These are phyloP conservation scores for Akanthomyces dipterigenus DNA, from an alignment of 2,329 filamentous ascomycete genomes.

Conservation along the genomic window DNA sequence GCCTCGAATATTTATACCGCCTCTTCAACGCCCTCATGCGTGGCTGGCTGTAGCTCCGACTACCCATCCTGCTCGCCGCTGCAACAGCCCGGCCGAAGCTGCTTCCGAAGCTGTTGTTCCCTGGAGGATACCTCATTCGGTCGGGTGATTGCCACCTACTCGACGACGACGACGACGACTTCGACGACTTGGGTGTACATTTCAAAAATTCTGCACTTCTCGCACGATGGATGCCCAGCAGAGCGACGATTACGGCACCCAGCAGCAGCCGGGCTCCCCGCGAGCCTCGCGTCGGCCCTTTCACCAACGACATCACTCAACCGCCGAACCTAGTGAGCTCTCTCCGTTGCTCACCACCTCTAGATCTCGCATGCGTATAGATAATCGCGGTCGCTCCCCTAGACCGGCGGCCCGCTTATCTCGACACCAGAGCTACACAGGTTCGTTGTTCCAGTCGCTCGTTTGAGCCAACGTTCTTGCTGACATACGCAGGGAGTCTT, in stretches of 20 bases:
- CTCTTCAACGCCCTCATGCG: neutral
- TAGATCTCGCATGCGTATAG: constrained; percentile 36
- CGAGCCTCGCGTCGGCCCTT: constrained; percentile 23
- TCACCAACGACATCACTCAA: constrained; percentile 21
- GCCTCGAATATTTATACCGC: neutral
- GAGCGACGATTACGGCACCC: constrained; percentile 21
- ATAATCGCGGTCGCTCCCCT: constrained; percentile 24
- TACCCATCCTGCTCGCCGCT: neutral
- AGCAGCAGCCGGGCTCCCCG: constrained; percentile 26
- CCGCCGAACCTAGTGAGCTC: constrained; percentile 34
- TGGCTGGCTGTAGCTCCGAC: neutral
- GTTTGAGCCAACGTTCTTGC: neutral
- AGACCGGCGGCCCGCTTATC: constrained; percentile 22
- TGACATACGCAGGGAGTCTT: constrained; percentile 26
- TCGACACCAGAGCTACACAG: constrained; percentile 38
- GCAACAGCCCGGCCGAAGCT: neutral
- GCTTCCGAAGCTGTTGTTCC: neutral
- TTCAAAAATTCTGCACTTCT: neutral
- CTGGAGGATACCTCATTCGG: neutral
- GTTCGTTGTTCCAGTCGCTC: constrained; percentile 22
- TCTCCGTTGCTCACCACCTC: constrained; percentile 36
- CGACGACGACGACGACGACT: too few species aligned
- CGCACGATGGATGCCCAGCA: constrained; percentile 25
- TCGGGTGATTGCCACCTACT: neutral
- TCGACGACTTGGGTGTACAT: neutral